These are phyloP conservation scores for Cryptococcus sp. DNA, from an alignment of 1,284 basidiomycete genomes.

Conservation along the genomic window DNA sequence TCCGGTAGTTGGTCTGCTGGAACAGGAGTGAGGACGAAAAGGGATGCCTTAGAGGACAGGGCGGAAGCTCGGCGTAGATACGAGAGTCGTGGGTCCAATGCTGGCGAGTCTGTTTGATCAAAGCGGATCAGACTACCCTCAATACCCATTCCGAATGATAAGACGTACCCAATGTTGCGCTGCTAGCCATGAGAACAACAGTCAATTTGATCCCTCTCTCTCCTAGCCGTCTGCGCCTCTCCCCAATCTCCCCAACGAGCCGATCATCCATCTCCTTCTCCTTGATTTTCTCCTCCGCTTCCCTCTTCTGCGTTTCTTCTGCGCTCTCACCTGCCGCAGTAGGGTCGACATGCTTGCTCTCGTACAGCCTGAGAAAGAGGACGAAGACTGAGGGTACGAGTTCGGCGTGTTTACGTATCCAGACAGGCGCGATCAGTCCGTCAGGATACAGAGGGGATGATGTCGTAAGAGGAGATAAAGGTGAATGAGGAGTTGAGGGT, in stretches of 20 bases:
- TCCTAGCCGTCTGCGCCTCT: slow-evolving; percentile 71
- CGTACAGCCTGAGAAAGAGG: slow-evolving; percentile 78
- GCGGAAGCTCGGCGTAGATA: slow-evolving; percentile 82
- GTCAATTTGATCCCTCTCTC: slow-evolving; percentile 92
- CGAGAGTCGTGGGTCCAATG: slow-evolving; percentile 78
- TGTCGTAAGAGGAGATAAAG: slow-evolving; percentile 83
- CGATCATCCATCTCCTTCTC: slow-evolving; percentile 72
- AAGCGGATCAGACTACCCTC: background rate
- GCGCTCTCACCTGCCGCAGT: slow-evolving; percentile 24
- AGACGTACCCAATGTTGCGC: slow-evolving; percentile 73
- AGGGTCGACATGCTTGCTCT: slow-evolving; percentile 52
- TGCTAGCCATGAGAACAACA: slow-evolving; percentile 86
- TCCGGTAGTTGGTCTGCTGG: slow-evolving; percentile 75
- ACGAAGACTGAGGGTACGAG: slow-evolving; percentile 91
- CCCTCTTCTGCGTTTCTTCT: slow-evolving; percentile 20
- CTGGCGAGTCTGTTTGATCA: slow-evolving; percentile 66
- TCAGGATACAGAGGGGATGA: slow-evolving; percentile 89
- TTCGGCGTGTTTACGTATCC: slow-evolving; percentile 92
- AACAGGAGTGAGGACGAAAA: slow-evolving; percentile 94
- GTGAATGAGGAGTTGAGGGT: slow-evolving; percentile 64
- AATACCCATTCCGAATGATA: background rate
- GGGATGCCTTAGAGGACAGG: slow-evolving; percentile 83
- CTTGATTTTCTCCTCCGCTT: slow-evolving; percentile 56
- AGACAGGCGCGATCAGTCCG: slow-evolving; percentile 92
- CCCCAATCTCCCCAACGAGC: slow-evolving; percentile 73